Evolutionary conservation across 2,329 filamentous ascomycete species (phyloP).

Genomic region (Macrophomina tecta): DNA sequence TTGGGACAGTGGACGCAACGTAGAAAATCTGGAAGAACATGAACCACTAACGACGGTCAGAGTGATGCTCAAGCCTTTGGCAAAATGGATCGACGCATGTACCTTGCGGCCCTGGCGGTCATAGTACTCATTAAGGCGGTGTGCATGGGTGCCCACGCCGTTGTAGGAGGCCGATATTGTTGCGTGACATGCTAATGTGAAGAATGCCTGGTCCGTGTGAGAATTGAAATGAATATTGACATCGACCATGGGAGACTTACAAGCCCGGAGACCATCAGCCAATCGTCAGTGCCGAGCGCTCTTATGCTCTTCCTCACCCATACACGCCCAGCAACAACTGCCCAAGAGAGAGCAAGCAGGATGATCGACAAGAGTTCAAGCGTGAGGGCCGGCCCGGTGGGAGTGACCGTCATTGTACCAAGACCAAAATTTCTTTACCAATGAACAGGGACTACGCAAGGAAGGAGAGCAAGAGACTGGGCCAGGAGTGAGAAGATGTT

Average conservation of each 20-base stretch:
- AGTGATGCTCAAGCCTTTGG: background rate
- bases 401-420: background rate
- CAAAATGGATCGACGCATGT: background rate
- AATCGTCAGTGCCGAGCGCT: constrained; percentile 13
- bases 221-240: background rate
- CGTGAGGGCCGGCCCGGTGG: background rate
- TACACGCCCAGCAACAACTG: constrained; percentile 2
- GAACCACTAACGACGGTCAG: background rate
- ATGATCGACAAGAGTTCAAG: constrained; percentile 5
- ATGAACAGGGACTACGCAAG: background rate
- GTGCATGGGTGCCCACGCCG: background rate
- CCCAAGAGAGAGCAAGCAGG: background rate
- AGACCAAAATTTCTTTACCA: background rate
- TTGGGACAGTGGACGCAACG: constrained; percentile 4
- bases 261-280: constrained; percentile 13
- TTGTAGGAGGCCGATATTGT: background rate
- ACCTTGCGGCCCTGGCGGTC: constrained; percentile 2
- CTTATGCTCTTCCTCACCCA: constrained; percentile 6
- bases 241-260: background rate
- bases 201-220: constrained; percentile 1
- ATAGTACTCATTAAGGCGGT: background rate
- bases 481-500: no score
- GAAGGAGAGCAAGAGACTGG: background rate
- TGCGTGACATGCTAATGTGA: constrained; percentile 9
- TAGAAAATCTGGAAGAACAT: constrained; percentile 22